Conservation (phyloP, 495 filamentous ascomycete genomes). For the Chaetomium fimeti region DNA sequence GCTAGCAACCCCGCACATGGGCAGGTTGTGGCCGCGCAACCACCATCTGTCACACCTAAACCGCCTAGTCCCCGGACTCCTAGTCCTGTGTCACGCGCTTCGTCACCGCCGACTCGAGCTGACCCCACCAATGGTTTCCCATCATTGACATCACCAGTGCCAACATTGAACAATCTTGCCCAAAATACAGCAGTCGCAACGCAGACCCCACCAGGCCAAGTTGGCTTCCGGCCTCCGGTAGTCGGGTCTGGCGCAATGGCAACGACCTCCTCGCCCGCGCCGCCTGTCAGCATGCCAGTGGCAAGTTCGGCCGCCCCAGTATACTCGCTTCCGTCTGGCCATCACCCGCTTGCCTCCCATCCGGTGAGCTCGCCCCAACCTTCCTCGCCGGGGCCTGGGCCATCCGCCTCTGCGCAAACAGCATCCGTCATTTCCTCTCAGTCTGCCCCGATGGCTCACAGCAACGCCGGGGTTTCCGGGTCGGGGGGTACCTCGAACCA, state of each 20-base stretch:
- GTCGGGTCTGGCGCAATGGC: not conserved
- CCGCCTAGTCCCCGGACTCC: conserved; percentile 6
- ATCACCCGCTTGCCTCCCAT: conserved; percentile 15
- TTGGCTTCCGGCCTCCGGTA: not conserved
- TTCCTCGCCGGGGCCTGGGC: not conserved
- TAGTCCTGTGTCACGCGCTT: conserved; percentile 18
- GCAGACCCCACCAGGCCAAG: not conserved
- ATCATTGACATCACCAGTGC: not conserved
- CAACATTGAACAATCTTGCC: not conserved
- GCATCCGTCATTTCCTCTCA: not conserved
- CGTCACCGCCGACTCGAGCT: conserved; percentile 12
- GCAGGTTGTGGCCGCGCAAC: not conserved
- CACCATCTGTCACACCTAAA: not conserved
- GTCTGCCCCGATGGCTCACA: not conserved
- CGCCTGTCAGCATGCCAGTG: not conserved
- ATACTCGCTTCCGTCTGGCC: conserved; percentile 8
- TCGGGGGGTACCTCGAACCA: not conserved
- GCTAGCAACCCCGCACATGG: not conserved
- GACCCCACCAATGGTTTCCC: not conserved
- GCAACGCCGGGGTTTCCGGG: not conserved
- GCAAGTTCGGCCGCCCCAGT: not conserved
- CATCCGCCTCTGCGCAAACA: not conserved
- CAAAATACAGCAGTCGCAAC: not conserved
- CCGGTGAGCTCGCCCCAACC: conserved; percentile 3
- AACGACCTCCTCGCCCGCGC: not conserved